Percentiles rank a stretch among this genome's conserved stretches.
Conservation (phyloP, 75 land plant species). For the Selaginella moellendorffii region DNA sequence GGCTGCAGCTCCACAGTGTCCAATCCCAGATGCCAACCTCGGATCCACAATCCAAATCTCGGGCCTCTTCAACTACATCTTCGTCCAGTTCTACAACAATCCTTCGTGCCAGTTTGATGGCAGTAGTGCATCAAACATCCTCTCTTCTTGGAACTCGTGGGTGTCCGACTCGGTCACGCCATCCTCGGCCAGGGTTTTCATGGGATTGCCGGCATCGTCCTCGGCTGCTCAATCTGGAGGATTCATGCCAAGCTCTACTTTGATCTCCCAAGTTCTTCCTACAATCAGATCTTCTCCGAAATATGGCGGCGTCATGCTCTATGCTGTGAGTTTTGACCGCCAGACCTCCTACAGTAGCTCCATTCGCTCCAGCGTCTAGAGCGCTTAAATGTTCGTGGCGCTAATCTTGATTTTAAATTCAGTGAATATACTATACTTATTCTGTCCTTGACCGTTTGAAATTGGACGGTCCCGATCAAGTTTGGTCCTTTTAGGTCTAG, state of each 20-base stretch:
- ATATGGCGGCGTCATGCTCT: conserved; percentile 39
- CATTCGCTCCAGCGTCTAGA: no score
- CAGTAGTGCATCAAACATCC: conserved; percentile 12
- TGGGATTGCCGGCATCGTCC: no score
- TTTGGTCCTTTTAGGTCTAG: no score
- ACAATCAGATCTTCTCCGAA: conserved; percentile 19
- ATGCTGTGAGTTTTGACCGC: conserved; percentile 28
- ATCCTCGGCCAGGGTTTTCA: conserved; percentile 25
- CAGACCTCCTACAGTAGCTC: conserved; percentile 18
- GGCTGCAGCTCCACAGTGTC: conserved; percentile 35
- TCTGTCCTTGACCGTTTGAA: no score
- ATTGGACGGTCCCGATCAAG: no score
- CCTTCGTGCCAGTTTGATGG: conserved; percentile 1
- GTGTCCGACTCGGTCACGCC: conserved; percentile 6
- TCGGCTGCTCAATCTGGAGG: conserved; percentile 33
- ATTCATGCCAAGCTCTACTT: conserved; percentile 14
- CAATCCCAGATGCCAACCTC: no score
- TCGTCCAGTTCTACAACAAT: conserved; percentile 41
- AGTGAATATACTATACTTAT: no score
- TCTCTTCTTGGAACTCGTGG: conserved; percentile 29
- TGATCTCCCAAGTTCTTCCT: conserved; percentile 33
- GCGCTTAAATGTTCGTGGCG: no score
- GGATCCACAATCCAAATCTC: conserved; percentile 14
- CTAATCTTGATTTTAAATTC: no score
- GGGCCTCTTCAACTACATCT: conserved; percentile 29